Conservation (phyloP, 208 protist species). For the Trypanosoma scelopori region DNA sequence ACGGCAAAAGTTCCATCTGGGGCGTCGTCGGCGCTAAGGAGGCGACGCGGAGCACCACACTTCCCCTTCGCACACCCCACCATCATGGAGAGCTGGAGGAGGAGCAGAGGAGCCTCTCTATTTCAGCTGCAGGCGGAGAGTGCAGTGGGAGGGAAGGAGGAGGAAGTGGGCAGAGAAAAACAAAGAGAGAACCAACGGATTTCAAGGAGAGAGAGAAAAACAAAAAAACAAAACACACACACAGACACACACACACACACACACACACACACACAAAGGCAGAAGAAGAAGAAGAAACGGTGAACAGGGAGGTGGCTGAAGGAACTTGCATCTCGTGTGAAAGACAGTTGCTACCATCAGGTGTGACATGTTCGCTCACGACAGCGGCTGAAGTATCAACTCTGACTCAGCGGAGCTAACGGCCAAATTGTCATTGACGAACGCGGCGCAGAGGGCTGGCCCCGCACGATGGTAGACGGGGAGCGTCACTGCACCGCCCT, state of each 20-base stretch:
- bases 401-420: conserved; percentile 38
- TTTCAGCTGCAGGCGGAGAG: not conserved
- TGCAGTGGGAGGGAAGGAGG: conserved; percentile 5
- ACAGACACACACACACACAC: too few species aligned
- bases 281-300: not conserved
- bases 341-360: not conserved
- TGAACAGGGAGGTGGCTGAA: not conserved
- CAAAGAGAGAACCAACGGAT: conserved; percentile 6
- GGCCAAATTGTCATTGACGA: conserved; percentile 32
- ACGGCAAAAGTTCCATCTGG: conserved; percentile 69
- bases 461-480: conserved; percentile 15
- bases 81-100: not conserved
- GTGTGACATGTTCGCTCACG: not conserved
- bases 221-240: not conserved
- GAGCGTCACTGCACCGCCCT: conserved; percentile 5
- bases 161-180: conserved; percentile 20
- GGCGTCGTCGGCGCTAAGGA: conserved; percentile 54
- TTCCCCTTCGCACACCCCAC: conserved; percentile 32
- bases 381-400: conserved; percentile 29
- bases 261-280: not conserved
- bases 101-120: not conserved
- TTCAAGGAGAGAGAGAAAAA: not conserved
- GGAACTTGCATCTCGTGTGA: too few species aligned
- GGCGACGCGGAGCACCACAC: conserved; percentile 35
- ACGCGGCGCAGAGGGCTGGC: conserved; percentile 32